Base-by-base conservation (phyloP, 441 rosid genomes). In the Adansonia madagascariensis region DNA sequence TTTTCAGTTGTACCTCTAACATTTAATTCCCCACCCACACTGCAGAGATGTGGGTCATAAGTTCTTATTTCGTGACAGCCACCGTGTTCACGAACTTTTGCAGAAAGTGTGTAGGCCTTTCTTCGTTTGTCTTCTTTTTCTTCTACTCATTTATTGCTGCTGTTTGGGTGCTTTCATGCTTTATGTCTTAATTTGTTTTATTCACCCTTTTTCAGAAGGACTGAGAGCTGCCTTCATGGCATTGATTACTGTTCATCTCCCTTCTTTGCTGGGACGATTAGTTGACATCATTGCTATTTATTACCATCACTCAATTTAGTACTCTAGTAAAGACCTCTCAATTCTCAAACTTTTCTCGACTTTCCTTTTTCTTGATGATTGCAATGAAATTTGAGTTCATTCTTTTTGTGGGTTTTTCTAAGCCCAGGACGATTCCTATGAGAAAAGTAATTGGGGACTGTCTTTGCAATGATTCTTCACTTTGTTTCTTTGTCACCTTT, bases 141-240 rank as follows among this genome's bases (percentile, higher is more conserved):
- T 72, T 71, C 49, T 78, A 70, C 79, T 81, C 80, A 83, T 82
- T 86, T 76, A 86, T 79, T 86, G 84, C 79, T 71, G 68, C 66
- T 78, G 77, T 80, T 85, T 55, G 71, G 78, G 44, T 76, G 50
- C 69, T 82, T 85, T 59, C 79, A 78, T 79, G 82, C 47, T 78
- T 72, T 86, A 59, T 76, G 46, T 73, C 80, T 63, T 75, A 59
- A 62, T 80, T 84, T 62, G 79, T 82, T 82, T 82, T 66, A 43
- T 71, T 82, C 84, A 71, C 78, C 53, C 57, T 79, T 85, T 79
- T 78, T 74, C 79, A 75, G 49, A 78, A 84, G 77, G 44, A 57
- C 44, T 59, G 14, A 9, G 62, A 75, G 80, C 82, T 84, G 85
- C 85, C 80, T 77, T 87, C 84, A 43, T 65, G 78, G 79, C 70